Base-by-base conservation (phyloP, 306 rosid species). In the Sophora flavescens region DNA sequence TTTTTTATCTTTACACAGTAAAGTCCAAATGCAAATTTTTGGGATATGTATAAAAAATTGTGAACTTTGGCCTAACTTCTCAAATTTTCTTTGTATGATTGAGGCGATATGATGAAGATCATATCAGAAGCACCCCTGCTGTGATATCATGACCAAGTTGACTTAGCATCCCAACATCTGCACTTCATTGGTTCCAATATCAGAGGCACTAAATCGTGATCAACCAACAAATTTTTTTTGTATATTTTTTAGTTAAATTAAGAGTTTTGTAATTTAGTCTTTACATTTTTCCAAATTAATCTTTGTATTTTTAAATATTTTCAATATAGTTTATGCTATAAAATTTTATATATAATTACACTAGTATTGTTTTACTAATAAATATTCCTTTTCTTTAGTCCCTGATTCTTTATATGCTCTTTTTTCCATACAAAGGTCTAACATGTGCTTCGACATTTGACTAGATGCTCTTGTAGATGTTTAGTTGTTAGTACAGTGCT, bases 141-240 rank as follows among this genome's bases (percentile, higher is more conserved):
- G 7, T 59, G 36, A 22, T 62, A 60, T 54, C 70, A 56, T 63
- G 56, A 75, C 13, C 3, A 75, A 75, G 33, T 65, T 63, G 64
- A 62, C 70, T 59, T 53, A 6, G 74, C 6, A 35, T 12, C 45
- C 1, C 14, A 32, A 54, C 17, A 47, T 47, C 53, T 66, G 12
- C 52, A 60, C 62, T 52, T 63, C 67, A 82, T 70, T 82, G 85
- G 78, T 76, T 77, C 78, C 82, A 62, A 54, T 17, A 64, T 69
- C 69, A 44, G 69, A 76, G 85, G 85, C 78, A 76, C 14, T 63
- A 54, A 63, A 9, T 53, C 73, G 76, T 67, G 64, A 66, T 74
- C 65, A 33, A 74, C 1, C 45, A 5, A 22, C 7, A 15, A 36
- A 35, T 6, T 0, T 1, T 2, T 32, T 32, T 12, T 53, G n/a